Evolutionary conservation across 1,284 basidiomycete genomes (phyloP), one percentile per base, ranked within the genome.

Genomic region (Ceratobasidium papillatum): DNA sequence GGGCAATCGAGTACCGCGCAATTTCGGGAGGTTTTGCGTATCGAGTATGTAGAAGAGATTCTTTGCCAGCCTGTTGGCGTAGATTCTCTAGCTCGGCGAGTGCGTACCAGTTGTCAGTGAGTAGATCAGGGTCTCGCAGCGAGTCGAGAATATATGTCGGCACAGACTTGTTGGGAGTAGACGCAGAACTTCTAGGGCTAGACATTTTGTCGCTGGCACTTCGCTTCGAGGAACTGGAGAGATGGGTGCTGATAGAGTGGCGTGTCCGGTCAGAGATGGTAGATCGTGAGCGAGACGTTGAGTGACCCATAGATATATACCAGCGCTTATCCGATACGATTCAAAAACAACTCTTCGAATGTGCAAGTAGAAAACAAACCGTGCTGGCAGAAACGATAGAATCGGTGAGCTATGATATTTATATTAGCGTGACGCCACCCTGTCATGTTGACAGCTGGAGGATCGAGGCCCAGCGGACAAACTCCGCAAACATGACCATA

Each of bases 1-100:
- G 58, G 3, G 52, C 25, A 1, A 75, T 66, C 34, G 77, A 77
- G 73, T 76, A 78, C 52, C 66, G 49, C 52, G 52, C 66, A 32
- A 69, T 45, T 19, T 69, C 66, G n/a, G 66, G 66, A 41, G 66
- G 66, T 34, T 69, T 56, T 2, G 38, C 52, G 66, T 56, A 69
- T 43, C 45, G 66, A 14, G 51, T 69, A 34, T 52, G 66, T 8
- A 69, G 19, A 8, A 69, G 45, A 22, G 66, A 69, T 56, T 69
- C 66, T 43, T 34, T 51, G 36, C 11, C 38, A 43, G 66, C 51
- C 52, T 69, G 66, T 27, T 58, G 66, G n/a, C 66, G 66, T 11
- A 38, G 22, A 27, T 41, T 19, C 12, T 69, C 66, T 19, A 69
- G 52, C n/a, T 69, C 51, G 34, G 66, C 66, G 3, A 69, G 52